A percentile compares a stretch with the other conserved stretches of the same genome.
phyloP scores from a whole-genome alignment of 805 yeast species.

The Lipomyces sp. region DNA sequence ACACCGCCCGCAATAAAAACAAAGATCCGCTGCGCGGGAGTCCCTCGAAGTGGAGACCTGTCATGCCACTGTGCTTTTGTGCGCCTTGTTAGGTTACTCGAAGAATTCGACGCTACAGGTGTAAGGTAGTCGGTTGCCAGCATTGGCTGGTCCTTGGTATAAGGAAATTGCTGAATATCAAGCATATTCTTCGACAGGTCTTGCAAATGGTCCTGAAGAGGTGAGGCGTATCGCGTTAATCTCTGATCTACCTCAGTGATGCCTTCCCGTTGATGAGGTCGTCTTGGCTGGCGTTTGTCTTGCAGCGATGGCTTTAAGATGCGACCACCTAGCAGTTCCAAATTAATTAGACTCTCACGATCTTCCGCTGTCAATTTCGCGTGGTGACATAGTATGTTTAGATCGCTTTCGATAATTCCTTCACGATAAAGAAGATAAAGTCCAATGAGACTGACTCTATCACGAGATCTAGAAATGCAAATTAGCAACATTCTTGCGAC shows the following conservation, averaged over 20 bases:
- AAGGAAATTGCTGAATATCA: slow-evolving; percentile 64
- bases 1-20: slow-evolving; percentile 87
- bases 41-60: background rate
- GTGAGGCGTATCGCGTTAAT: slow-evolving; percentile 65
- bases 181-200: slow-evolving; percentile 49
- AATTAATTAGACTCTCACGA: slow-evolving; percentile 54
- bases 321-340: slow-evolving; percentile 57
- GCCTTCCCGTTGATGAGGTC: slow-evolving; percentile 13
- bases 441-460: slow-evolving; percentile 70
- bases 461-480: slow-evolving; percentile 41
- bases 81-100: slow-evolving; percentile 12
- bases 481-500: no score
- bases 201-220: slow-evolving; percentile 56
- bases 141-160: slow-evolving; percentile 67
- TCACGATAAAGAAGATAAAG: slow-evolving; percentile 78
- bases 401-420: slow-evolving; percentile 73
- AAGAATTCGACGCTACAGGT: slow-evolving; percentile 1
- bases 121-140: slow-evolving; percentile 25
- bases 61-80: slow-evolving; percentile 27
- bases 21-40: slow-evolving; percentile 61
- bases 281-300: slow-evolving; percentile 42
- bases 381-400: slow-evolving; percentile 63
- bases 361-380: slow-evolving; percentile 43
- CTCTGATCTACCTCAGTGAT: slow-evolving; percentile 34
- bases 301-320: slow-evolving; percentile 46